phyloP scores from a whole-genome alignment of 768 basidiomycete species.

The Serendipita indica region DNA sequence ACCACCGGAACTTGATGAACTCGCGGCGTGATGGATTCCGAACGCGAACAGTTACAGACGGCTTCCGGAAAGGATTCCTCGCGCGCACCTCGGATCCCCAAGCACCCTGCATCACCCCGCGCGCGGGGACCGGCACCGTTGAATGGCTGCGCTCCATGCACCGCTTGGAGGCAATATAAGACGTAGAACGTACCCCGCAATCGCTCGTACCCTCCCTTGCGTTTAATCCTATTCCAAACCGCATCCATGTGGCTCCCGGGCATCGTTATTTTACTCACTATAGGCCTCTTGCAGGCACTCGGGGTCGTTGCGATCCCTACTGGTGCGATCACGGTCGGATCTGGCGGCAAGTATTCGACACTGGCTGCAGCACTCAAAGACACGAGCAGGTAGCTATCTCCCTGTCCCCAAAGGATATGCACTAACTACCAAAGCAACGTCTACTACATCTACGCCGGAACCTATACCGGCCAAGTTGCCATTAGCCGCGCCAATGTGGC shows the following conservation, averaged over 20 bases:
- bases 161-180: no score
- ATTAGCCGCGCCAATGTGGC: constrained; percentile 9
- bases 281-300: not conserved
- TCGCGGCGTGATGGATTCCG: no score
- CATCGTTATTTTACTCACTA: not conserved
- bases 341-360: not conserved
- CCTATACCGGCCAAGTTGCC: constrained; percentile 8
- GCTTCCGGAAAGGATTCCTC: no score
- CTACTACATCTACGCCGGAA: constrained; percentile 8
- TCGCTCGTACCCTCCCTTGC: no score
- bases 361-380: constrained; percentile 9
- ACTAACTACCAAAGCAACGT: constrained; percentile 7
- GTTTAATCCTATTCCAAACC: no score
- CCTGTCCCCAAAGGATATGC: not conserved
- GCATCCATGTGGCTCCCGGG: not conserved
- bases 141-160: no score
- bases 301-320: not conserved
- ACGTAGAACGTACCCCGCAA: no score
- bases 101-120: no score
- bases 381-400: constrained; percentile 5
- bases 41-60: no score
- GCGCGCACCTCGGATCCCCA: no score
- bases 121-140: no score
- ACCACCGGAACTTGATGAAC: no score
- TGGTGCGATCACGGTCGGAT: constrained; percentile 2